Evolutionary conservation across 768 basidiomycete species (phyloP).

Genomic region (Pleurotus platypus): DNA sequence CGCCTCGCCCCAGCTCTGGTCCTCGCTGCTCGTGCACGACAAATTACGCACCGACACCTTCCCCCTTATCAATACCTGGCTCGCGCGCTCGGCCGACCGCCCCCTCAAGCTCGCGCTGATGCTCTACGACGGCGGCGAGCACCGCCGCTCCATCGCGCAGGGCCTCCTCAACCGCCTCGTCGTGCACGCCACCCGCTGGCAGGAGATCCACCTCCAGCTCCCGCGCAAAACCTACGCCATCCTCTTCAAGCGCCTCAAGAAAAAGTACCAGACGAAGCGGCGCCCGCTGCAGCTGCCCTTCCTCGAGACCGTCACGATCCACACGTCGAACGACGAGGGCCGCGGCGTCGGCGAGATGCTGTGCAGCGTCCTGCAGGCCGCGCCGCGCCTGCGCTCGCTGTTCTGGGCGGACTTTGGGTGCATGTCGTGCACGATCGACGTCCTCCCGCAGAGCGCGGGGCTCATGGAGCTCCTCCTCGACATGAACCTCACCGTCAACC

Average conservation of each 20-base stretch:
- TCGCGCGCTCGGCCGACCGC: not conserved
- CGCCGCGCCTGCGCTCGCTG: constrained; percentile 4
- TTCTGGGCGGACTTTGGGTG: constrained; percentile 7
- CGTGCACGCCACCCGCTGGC: constrained; percentile 2
- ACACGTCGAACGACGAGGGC: not conserved
- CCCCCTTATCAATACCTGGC: constrained; percentile 8
- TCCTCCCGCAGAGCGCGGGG: constrained; percentile 3
- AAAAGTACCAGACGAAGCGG: not conserved
- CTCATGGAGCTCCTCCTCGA: constrained; percentile 4
- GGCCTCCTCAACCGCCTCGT: constrained; percentile 5
- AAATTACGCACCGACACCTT: constrained; percentile 1
- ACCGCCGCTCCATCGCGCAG: not conserved
- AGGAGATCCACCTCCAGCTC: constrained; percentile 6
- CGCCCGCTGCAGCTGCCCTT: not conserved
- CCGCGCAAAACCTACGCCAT: constrained; percentile 3
- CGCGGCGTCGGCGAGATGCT: constrained; percentile 2
- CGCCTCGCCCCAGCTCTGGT: constrained; percentile 3
- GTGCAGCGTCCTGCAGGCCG: constrained; percentile 2
- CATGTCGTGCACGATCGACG: constrained; percentile 3
- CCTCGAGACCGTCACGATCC: constrained; percentile 2
- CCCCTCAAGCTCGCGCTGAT: not conserved
- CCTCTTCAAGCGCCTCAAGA: constrained; percentile 3
- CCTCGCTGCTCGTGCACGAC: constrained; percentile 5
- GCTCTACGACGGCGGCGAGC: not conserved
- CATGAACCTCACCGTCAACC: constrained; percentile 6